Evolutionary conservation across 495 filamentous ascomycete species (phyloP), one percentile per base, ranked within the genome.

Genomic region (Amniculicola lignicola): DNA sequence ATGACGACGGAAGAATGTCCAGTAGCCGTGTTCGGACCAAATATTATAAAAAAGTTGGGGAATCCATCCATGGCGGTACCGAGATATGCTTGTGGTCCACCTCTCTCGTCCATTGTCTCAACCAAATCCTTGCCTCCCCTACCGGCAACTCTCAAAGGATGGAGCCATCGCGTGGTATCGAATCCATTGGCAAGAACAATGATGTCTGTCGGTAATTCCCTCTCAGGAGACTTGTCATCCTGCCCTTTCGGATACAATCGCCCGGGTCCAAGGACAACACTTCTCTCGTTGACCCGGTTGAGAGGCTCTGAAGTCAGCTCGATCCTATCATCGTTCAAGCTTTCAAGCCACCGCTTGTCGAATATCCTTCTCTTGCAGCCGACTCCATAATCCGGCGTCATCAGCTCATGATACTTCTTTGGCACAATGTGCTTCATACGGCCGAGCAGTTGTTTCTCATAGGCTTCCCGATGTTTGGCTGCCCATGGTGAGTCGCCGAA

Each of bases 21-120:
- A 1, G 81, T 86, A 0, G 70, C 76, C 0, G 81, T 84, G 54
- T 87, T 86, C 0, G 84, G 84, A 0, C 84, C 84, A 59, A 82
- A 80, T 4, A 87, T 66, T 33, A 84, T 76, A 69, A 87, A 87
- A 67, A 86, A 81, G 51, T 87, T 87, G 0, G 84, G 84, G 63
- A 84, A 87, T 0, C 76, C 75, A 51, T 84, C 79, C 69, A 87
- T 73, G 2, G 82, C 81, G 37, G 78, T 79, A 3, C 82, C 82
- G 47, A 79, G 76, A 64, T 87, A 87, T 4, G 82, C 79, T 52
- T 82, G 81, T 0, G 83, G 67, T 0, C 81, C 80, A 12, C 72
- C 81, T 25, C 74, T 65, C 51, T 75, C 71, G 0, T 78, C 70
- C 76, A 80, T 85, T 0, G 78, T 66, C 37, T 81, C 72, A 23